Evolutionary conservation across 164 flowering plant genomes (phyloP).

Genomic region (Tetrastigma voinierianum): DNA sequence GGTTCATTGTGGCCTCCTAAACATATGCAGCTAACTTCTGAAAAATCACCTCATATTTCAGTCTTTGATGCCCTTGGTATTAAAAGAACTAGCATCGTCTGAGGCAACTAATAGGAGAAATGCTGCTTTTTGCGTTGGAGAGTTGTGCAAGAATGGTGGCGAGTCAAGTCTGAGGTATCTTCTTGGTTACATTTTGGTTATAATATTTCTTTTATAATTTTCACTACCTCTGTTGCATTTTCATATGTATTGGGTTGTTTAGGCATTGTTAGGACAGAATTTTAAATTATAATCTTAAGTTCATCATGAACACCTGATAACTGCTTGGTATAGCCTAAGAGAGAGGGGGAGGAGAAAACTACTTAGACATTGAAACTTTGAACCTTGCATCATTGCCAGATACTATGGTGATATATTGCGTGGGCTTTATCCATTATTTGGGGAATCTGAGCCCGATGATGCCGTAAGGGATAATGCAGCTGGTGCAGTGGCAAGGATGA

Average conservation of each 20-base stretch:
- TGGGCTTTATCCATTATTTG: constrained; percentile 83
- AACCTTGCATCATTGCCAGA: constrained; percentile 47
- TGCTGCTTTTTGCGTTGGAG: constrained; percentile 99
- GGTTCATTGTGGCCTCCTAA: background rate
- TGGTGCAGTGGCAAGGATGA: constrained; percentile 98
- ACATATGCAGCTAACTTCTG: background rate
- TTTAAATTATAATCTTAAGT: background rate
- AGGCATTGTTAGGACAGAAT: background rate
- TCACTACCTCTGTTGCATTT: background rate
- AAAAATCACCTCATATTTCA: constrained; percentile 29
- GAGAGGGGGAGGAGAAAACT: too few relatives aligned
- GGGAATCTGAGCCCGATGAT: constrained; percentile 88
- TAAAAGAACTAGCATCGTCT: constrained; percentile 83
- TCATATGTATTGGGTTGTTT: background rate
- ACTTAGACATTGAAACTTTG: background rate
- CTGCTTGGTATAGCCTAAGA: too few relatives aligned
- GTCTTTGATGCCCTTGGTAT: constrained; percentile 82
- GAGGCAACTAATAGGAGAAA: constrained; percentile 91
- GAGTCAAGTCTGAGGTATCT: constrained; percentile 74
- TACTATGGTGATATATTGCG: constrained; percentile 71
- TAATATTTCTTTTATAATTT: background rate
- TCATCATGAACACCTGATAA: background rate
- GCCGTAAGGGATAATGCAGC: constrained; percentile 99
- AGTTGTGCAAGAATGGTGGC: constrained; percentile 90
- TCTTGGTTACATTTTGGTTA: background rate